Evolutionary conservation across 768 basidiomycete genomes (phyloP), one percentile per base, ranked within the genome.

Genomic region (Austroboletus festivus): DNA sequence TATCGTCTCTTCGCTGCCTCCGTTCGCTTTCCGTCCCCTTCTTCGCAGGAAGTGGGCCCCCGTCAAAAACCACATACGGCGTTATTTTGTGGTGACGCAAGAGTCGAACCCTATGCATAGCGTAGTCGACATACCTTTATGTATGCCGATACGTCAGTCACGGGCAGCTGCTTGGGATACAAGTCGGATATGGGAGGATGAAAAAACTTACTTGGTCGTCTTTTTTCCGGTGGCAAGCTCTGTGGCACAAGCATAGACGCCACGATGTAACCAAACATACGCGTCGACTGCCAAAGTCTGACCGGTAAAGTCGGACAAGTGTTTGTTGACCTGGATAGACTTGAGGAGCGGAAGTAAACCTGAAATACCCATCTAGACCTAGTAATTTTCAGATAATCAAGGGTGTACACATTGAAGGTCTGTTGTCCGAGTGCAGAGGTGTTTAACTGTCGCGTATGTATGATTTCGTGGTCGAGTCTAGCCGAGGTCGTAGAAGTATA

Each of bases 1-100:
- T 84, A 51, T 93, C 91, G 18, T 82, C 82, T 42, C 95, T 82
- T 50, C 76, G 78, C 48, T 82, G 77, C 62, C 81, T 85, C 39
- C 96, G 80, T 33, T 86, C 86, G 18, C 72, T 76, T 57, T 99
- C 96, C 0, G 95, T 98, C 0, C 83, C 84, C 64, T 80, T 83
- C 77, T 99, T 99, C 15, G 95, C 94, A 8, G 93, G 93, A 24
- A 99, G 79, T 10, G 89, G 89, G 0, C 95, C 95, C 15, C 96
- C 96, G 62, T 98, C 96, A 59, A 99, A 95, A 16, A 99, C 96
- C 21, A 99, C 73, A 65, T 89, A 93, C 1, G 96, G 95, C 43
- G 78, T 78, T 50, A 98, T 89, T 20, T 82, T 81, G 65, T 91
- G 77, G 68, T 98, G 84, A 52, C 82, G 80, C 43, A 99, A 70